Percentiles rank a stretch among this genome's conserved stretches.
These are phyloP conservation scores for Rhodotorula sp. DNA, from an alignment of 1,284 basidiomycete genomes.

Conservation along the genomic window DNA sequence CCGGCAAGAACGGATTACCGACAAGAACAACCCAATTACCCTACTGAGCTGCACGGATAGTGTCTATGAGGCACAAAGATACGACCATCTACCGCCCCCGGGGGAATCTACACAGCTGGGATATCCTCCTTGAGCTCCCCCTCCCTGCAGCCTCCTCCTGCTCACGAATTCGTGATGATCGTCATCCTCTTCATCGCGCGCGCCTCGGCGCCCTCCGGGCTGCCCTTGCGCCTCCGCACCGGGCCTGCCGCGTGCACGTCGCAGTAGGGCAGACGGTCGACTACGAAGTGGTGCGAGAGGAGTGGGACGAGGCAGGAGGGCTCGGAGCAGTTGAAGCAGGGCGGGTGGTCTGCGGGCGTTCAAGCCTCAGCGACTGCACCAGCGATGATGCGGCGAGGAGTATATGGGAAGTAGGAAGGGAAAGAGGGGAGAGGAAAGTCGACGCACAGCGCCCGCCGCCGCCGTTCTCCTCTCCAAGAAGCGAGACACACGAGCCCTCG, in stretches of 20 bases:
- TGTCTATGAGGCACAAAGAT: too few species aligned
- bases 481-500: slow-evolving; percentile 47
- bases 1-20: too few species aligned
- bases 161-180: slow-evolving; percentile 20
- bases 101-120: too few species aligned
- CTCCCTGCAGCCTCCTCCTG: neutral
- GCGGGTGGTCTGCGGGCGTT: slow-evolving; percentile 43
- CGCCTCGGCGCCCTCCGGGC: neutral
- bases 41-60: too few species aligned
- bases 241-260: slow-evolving; percentile 41
- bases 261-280: slow-evolving; percentile 45
- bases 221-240: neutral
- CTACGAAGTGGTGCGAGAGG: slow-evolving; percentile 47
- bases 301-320: slow-evolving; percentile 37
- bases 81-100: too few species aligned
- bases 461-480: slow-evolving; percentile 44
- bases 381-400: too few species aligned
- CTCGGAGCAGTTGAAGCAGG: slow-evolving; percentile 45
- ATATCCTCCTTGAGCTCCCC: neutral
- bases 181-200: slow-evolving; percentile 34
- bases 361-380: too few species aligned
- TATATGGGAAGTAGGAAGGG: neutral
- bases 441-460: slow-evolving; percentile 43
- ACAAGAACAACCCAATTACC: too few species aligned
- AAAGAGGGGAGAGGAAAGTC: neutral